Evolutionary conservation across 345 rosid species (phyloP), one percentile per base, ranked within the genome.

Genomic region (Camelina sativa): DNA sequence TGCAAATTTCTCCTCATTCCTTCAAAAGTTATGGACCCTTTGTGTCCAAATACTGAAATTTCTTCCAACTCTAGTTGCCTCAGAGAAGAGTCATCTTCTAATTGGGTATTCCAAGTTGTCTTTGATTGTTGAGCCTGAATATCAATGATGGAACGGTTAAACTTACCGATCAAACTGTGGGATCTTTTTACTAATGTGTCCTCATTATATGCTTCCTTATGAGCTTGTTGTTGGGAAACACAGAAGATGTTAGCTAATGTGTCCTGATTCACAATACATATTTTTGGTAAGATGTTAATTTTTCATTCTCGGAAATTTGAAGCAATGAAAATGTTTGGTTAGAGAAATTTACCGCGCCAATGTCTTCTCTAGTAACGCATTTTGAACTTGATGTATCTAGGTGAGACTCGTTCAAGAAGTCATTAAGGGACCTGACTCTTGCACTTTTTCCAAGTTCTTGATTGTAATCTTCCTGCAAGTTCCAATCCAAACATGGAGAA

Each of bases 391-490:
- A 59, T 8, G 84, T 79, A 63, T 92, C 90, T 47, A 85, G 80
- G 23, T 83, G 86, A 56, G 83, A 79, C 65, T 88, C 96, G 78
- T 84, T 74, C 78, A 91, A 77, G 76, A 85, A 76, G 48, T 91
- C 92, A 67, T 83, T 79, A 54, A 91, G 83, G 78, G 82, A 50
- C 67, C 73, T 85, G 76, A 41, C 69, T 65, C 81, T 85, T 71
- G 67, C 30, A 48, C 66, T 80, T 13, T 17, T 78, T 30, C 79
- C 77, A 38, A 34, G 51, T 69, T 70, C 70, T 72, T 22, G 67
- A n/a, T 47, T 62, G 48, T 62, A 63, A 64, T 65, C 69, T 32
- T 67, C 38, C 17, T 75, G 65, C 35, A 72, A 51, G 76, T 69
- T 73, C 68, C 72, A 55, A 67, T 84, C 74, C 67, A 71, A 62